Conservation (phyloP, 2,329 filamentous ascomycete species). For the Aspergillus floridensis region DNA sequence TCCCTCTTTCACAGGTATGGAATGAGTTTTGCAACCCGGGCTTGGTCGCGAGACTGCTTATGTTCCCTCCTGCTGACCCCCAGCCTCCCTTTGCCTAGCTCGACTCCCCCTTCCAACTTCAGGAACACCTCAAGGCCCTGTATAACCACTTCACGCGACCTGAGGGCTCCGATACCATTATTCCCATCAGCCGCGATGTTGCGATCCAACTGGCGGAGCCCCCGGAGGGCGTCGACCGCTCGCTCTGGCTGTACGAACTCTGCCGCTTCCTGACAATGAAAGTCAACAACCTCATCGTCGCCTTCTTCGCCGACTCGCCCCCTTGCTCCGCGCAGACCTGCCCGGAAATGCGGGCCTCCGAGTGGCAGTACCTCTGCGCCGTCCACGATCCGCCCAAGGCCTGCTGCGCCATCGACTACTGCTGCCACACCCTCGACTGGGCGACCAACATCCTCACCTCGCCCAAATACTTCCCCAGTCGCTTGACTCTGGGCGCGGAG, state of each 20-base stretch:
- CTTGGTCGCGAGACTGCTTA: neutral
- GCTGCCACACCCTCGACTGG: conserved; percentile 98
- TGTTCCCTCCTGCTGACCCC: conserved; percentile 7
- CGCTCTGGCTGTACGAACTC: conserved; percentile 95
- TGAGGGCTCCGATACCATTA: conserved; percentile 55
- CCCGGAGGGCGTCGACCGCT: conserved; percentile 76
- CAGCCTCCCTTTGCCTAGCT: conserved; percentile 56
- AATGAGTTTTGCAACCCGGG: conserved; percentile 6
- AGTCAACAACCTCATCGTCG: conserved; percentile 87
- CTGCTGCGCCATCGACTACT: conserved; percentile 98
- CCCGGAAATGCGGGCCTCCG: conserved; percentile 95
- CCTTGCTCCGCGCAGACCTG: conserved; percentile 87
- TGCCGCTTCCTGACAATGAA: conserved; percentile 94
- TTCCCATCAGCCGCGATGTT: conserved; percentile 71
- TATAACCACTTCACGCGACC: conserved; percentile 77
- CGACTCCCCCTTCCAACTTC: conserved; percentile 93
- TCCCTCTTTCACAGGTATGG: conserved; percentile 77
- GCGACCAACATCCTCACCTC: conserved; percentile 92
- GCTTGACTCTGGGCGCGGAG: conserved; percentile 60
- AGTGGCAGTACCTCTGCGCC: conserved; percentile 98
- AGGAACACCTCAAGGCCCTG: conserved; percentile 92
- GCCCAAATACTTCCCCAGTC: conserved; percentile 90
- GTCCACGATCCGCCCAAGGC: conserved; percentile 95
- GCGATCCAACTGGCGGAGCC: conserved; percentile 75
- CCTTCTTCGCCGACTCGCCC: conserved; percentile 86